A percentile compares a stretch with the other conserved stretches of the same genome.
Evolutionary conservation across 768 basidiomycete genomes (phyloP).

Genomic region (Trametes punicea): DNA sequence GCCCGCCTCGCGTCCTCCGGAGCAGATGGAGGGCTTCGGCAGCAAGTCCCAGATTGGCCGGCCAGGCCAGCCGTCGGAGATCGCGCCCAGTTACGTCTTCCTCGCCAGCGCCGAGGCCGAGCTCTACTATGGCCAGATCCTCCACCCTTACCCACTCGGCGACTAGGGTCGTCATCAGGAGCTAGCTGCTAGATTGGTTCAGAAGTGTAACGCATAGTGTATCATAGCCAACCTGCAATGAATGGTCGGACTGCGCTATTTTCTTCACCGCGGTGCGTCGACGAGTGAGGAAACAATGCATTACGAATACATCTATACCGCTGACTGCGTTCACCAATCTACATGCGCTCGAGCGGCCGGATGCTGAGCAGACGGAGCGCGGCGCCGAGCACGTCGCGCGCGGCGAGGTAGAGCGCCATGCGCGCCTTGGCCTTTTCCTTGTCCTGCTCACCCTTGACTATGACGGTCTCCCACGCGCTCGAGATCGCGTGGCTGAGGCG

Average conservation of each 20-base stretch:
- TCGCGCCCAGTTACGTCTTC: conserved; percentile 52
- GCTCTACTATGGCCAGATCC: conserved; percentile 24
- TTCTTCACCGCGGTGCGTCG: not conserved
- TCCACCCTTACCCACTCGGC: conserved; percentile 24
- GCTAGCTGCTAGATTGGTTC: not conserved
- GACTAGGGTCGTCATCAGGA: not conserved
- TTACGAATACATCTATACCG: conserved; percentile 13
- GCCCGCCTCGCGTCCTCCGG: conserved; percentile 48
- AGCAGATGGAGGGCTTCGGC: conserved; percentile 54
- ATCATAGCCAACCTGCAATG: not conserved
- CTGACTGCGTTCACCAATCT: conserved; percentile 18
- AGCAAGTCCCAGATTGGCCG: conserved; percentile 47
- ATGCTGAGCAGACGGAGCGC: conserved; percentile 88
- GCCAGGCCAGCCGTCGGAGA: conserved; percentile 51
- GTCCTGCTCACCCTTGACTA: conserved; percentile 82
- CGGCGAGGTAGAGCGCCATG: conserved; percentile 85
- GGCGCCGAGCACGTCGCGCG: conserved; percentile 84
- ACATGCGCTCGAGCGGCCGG: conserved; percentile 93
- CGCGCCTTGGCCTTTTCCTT: conserved; percentile 74
- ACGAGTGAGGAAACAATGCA: not conserved
- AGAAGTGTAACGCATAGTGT: not conserved
- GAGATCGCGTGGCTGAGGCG: conserved; percentile 84
- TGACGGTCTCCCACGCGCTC: conserved; percentile 87
- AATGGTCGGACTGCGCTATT: not conserved
- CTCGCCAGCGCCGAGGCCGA: conserved; percentile 37